These are phyloP conservation scores for Leucaena leucocephala DNA, from an alignment of 306 rosid species.

Conservation along the genomic window DNA sequence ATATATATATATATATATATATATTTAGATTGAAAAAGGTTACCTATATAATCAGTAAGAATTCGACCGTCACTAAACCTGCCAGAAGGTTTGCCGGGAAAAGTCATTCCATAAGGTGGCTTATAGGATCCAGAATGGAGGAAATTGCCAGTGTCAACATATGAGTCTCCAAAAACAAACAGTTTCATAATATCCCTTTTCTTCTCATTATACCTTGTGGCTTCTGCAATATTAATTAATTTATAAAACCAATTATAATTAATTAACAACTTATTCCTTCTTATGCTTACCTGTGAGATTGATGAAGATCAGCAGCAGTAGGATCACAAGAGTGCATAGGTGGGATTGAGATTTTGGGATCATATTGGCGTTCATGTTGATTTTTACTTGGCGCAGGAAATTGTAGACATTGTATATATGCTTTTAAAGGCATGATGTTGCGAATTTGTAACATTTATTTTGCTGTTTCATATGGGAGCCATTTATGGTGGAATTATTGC, in stretches of 20 bases:
- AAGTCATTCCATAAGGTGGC: slow-evolving; percentile 54
- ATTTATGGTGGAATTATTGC: not conserved
- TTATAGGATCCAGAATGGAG: slow-evolving; percentile 33
- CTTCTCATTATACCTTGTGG: not conserved
- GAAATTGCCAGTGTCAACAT: slow-evolving; percentile 39
- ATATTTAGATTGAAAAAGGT: no score
- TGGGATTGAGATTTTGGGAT: not conserved
- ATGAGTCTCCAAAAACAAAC: slow-evolving; percentile 1
- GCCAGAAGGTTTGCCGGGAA: slow-evolving; percentile 57
- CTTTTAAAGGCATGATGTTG: not conserved
- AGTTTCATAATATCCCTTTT: slow-evolving; percentile 28
- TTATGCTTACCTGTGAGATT: slow-evolving; percentile 2
- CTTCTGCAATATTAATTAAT: not conserved
- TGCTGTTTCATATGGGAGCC: not conserved
- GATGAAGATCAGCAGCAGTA: not conserved
- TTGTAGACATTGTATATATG: not conserved
- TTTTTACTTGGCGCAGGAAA: not conserved
- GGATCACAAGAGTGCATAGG: not conserved
- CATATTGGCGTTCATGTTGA: not conserved
- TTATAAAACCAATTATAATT: no score
- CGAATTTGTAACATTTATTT: not conserved
- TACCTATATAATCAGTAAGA: slow-evolving; percentile 60
- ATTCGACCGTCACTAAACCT: slow-evolving; percentile 58
- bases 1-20: no score
- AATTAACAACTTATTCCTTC: not conserved